phyloP scores from a whole-genome alignment of 176 grass and related monocot genomes.

The Aegilops speltoides region DNA sequence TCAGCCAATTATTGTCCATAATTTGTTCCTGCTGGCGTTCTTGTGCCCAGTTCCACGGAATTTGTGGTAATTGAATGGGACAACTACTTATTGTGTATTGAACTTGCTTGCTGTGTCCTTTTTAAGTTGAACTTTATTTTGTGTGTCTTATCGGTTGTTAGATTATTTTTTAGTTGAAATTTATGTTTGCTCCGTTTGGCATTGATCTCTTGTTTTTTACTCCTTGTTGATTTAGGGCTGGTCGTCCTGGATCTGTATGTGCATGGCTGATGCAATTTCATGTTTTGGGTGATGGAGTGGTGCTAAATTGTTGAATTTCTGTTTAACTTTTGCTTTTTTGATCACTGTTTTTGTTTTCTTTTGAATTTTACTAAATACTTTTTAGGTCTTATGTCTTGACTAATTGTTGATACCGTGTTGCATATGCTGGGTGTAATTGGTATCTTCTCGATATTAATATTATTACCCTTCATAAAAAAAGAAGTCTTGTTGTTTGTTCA shows the following conservation, averaged over 20 bases:
- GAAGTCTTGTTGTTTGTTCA: slow-evolving; percentile 23
- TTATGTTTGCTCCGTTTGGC: background rate
- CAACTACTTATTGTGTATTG: background rate
- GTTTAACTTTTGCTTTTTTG: background rate
- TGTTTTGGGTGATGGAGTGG: background rate
- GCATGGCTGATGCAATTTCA: background rate
- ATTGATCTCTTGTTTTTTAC: background rate
- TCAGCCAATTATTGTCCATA: background rate
- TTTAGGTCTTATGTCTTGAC: background rate
- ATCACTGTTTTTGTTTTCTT: background rate
- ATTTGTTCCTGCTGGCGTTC: background rate
- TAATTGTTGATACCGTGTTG: background rate
- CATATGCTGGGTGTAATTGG: no score
- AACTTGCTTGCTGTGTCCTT: slow-evolving; percentile 4
- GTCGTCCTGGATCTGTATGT: background rate
- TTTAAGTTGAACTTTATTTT: slow-evolving; percentile 3
- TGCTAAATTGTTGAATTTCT: background rate
- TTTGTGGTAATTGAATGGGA: slow-evolving; percentile 10
- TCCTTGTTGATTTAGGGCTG: slow-evolving; percentile 1
- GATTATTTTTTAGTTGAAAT: background rate
- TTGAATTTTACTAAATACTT: background rate
- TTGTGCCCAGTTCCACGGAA: background rate
- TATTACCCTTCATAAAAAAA: no score
- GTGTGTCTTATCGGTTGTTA: background rate
- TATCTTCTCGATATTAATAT: no score